Evolutionary conservation across 2,329 filamentous ascomycete genomes (phyloP), one percentile per base, ranked within the genome.

Genomic region (Apiospora kogelbergensis): DNA sequence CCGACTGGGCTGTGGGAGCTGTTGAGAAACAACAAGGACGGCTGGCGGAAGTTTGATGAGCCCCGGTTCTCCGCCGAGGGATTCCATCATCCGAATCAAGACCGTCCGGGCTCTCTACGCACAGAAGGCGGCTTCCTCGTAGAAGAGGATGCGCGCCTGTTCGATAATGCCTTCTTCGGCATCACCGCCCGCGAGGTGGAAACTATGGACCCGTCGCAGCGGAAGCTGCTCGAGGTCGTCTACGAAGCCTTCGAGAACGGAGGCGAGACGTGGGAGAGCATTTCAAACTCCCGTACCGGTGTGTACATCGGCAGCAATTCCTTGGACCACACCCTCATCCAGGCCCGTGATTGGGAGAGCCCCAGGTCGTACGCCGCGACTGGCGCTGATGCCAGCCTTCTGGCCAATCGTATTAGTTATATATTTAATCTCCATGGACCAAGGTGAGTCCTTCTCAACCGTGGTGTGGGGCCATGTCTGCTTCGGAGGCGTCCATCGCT

Each of bases 191-290:
- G 71, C 1, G 78, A 79, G 70, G 76, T 74, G 2, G 72, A 71
- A 11, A 72, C 74, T 6, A 75, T 79, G 70, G 78, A 80, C 15
- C 76, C 77, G 2, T 73, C 76, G 37, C 78, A 79, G 46, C 74
- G 78, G 5, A 72, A 77, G 41, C 72, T 79, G 1, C 73, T 80
- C 1, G 81, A 82, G 67, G 76, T 77, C 0, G 76, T 80, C 0
- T 82, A 77, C 68, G 80, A 82, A 60, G 74, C 73, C n/a, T 65
- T 76, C 13, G 73, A 73, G 46, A 73, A 68, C 40, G 60, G 70
- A 2, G 74, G 74, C 1, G 7, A 69, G 13, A 67, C 74, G 0
- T 26, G 74, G 45, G 68, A 71, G 0, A 5, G 66, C 1, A 15
- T 73, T 0, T 64, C 68, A 1, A 71, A 72, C 11, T 45, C 70